Percentiles rank a stretch among this genome's conserved stretches.
These are phyloP conservation scores for Phoma sp. DNA, from an alignment of 2,329 filamentous ascomycete genomes.

Conservation along the genomic window DNA sequence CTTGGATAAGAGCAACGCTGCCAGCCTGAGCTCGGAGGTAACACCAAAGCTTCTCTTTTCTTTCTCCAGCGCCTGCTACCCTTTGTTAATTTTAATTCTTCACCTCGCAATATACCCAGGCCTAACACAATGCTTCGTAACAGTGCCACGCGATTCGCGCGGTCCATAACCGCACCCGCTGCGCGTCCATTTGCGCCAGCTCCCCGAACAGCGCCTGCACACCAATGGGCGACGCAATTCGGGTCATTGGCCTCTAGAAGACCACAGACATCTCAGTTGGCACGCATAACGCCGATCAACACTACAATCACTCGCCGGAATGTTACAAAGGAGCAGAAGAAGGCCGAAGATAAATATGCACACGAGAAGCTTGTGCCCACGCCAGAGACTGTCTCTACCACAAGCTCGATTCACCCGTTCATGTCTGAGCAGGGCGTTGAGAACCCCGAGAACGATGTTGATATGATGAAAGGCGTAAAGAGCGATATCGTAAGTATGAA, in stretches of 20 bases:
- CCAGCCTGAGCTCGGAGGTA: slow-evolving; percentile 1
- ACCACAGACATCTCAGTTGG: slow-evolving; percentile 39
- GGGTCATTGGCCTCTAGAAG: slow-evolving; percentile 47
- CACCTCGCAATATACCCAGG: slow-evolving; percentile 6
- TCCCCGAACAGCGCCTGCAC: slow-evolving; percentile 23
- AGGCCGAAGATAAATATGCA: slow-evolving; percentile 62
- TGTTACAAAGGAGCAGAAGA: slow-evolving; percentile 56
- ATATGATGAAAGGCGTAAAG: slow-evolving; percentile 56
- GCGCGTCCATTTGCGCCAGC: slow-evolving; percentile 38
- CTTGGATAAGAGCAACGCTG: slow-evolving; percentile 7
- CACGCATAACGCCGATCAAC: slow-evolving; percentile 43
- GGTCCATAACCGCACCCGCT: slow-evolving; percentile 43
- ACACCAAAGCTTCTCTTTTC: slow-evolving; percentile 5
- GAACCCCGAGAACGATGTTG: slow-evolving; percentile 42
- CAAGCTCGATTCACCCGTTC: slow-evolving; percentile 57
- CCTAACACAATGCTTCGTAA: slow-evolving; percentile 50
- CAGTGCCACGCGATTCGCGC: slow-evolving; percentile 50
- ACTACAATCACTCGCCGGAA: slow-evolving; percentile 49
- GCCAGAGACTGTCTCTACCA: slow-evolving; percentile 65
- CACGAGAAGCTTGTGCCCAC: slow-evolving; percentile 63
- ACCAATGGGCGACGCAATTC: slow-evolving; percentile 52
- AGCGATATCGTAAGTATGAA: slow-evolving; percentile 39
- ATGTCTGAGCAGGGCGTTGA: slow-evolving; percentile 45
- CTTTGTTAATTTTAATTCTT: not conserved
- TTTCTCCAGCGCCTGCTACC: slow-evolving; percentile 2